A percentile compares a stretch with the other conserved stretches of the same genome.
Evolutionary conservation across 1,139 yeast species (phyloP).

Genomic region (Taphrina wiesneri): DNA sequence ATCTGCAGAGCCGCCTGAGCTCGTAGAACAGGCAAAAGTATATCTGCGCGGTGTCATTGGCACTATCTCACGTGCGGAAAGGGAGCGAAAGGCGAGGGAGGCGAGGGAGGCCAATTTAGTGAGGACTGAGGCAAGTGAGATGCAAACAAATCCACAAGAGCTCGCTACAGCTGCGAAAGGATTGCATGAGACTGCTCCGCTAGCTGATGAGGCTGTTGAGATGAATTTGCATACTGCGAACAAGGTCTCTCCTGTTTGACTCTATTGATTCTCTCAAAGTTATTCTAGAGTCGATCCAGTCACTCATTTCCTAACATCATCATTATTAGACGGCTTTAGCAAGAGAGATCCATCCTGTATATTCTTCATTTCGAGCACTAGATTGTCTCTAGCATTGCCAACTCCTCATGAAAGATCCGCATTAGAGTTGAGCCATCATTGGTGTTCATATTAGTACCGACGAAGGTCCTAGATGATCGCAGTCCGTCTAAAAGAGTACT

Average conservation of each 20-base stretch:
- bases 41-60: constrained; percentile 19
- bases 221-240: neutral
- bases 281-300: no score
- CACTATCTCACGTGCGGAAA: constrained; percentile 2
- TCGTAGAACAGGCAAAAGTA: constrained; percentile 25
- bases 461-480: neutral
- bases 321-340: neutral
- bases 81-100: neutral
- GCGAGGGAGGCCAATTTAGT: neutral
- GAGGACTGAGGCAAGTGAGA: neutral
- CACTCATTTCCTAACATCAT: neutral
- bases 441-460: neutral
- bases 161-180: neutral
- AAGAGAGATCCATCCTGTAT: neutral
- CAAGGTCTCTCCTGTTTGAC: neutral
- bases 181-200: neutral
- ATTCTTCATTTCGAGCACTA: neutral
- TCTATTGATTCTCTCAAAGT: neutral
- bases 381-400: neutral
- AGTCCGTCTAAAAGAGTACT: neutral
- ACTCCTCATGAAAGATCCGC: neutral
- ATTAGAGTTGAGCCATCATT: neutral
- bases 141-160: neutral
- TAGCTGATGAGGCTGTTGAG: neutral
- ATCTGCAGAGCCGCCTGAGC: constrained; percentile 23